Evolutionary conservation across 164 flowering plant genomes (phyloP).

Genomic region (Buxus sempervirens): DNA sequence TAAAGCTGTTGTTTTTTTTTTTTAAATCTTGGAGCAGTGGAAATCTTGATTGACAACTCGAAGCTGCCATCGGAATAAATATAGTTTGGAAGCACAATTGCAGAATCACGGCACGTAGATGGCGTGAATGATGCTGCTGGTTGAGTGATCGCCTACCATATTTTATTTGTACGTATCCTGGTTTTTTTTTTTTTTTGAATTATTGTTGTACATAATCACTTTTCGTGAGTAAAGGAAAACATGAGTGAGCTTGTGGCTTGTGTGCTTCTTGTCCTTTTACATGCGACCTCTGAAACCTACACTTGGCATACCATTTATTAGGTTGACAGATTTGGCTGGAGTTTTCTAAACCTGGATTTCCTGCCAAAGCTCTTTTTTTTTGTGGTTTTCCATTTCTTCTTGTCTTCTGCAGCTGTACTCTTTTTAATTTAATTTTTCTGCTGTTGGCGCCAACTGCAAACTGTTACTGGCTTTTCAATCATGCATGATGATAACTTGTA

Average conservation of each 20-base stretch:
- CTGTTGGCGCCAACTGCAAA: no score
- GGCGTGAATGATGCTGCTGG: neutral
- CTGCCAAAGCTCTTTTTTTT: no score
- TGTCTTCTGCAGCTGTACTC: no score
- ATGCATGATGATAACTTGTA: no score
- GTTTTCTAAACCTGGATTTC: no score
- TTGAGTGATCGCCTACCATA: neutral
- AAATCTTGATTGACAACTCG: neutral
- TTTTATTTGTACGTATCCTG: neutral
- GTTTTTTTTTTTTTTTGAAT: no score
- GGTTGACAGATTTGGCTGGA: no score
- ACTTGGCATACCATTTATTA: neutral
- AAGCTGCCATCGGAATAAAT: neutral
- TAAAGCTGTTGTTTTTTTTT: neutral
- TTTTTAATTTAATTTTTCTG: no score
- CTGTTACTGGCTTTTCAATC: no score
- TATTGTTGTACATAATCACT: neutral
- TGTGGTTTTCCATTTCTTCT: no score
- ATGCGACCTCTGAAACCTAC: neutral
- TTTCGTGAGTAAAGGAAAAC: neutral
- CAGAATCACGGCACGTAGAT: neutral
- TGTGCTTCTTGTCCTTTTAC: neutral
- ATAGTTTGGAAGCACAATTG: neutral
- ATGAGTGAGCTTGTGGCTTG: neutral
- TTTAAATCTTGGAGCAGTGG: no score